phyloP scores from a whole-genome alignment of 371 early-diverging fungal genomes.

The Blakeslea trispora region DNA sequence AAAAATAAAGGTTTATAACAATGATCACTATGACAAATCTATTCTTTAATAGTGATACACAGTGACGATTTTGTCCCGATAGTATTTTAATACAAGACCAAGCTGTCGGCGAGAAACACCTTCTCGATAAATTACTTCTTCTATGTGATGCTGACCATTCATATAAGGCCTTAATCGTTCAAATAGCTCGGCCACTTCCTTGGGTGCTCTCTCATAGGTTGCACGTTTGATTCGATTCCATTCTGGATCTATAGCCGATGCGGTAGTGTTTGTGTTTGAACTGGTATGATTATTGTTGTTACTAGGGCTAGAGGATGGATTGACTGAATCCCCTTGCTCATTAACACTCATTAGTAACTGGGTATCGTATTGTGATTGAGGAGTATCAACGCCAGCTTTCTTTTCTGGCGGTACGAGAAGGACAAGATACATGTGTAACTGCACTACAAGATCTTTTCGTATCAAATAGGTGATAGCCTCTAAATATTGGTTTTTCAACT shows the following conservation, averaged over 20 bases:
- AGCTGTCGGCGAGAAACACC: conserved; percentile 67
- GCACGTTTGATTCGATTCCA: conserved; percentile 32
- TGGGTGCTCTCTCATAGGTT: conserved; percentile 48
- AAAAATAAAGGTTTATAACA: not conserved
- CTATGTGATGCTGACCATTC: conserved; percentile 78
- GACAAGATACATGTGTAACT: conserved; percentile 82
- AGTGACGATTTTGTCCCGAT: conserved; percentile 57
- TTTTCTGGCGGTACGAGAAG: conserved; percentile 55
- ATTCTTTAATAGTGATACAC: conserved; percentile 42
- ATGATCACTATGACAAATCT: no score
- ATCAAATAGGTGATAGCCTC: conserved; percentile 83
- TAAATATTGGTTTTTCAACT: conserved; percentile 69
- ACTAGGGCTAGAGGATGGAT: conserved; percentile 29
- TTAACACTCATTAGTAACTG: not conserved
- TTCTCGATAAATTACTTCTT: conserved; percentile 83
- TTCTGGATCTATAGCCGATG: conserved; percentile 22
- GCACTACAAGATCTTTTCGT: conserved; percentile 75
- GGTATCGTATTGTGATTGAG: conserved; percentile 14
- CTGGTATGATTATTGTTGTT: conserved; percentile 22
- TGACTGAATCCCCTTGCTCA: conserved; percentile 1
- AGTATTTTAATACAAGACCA: conserved; percentile 58
- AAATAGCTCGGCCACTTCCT: conserved; percentile 64
- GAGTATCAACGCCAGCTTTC: conserved; percentile 12
- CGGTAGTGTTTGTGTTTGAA: no score
- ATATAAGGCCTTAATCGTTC: conserved; percentile 72